These are phyloP conservation scores for Coprinopsis strossmayeri DNA, from an alignment of 768 basidiomycete genomes.

Conservation along the genomic window DNA sequence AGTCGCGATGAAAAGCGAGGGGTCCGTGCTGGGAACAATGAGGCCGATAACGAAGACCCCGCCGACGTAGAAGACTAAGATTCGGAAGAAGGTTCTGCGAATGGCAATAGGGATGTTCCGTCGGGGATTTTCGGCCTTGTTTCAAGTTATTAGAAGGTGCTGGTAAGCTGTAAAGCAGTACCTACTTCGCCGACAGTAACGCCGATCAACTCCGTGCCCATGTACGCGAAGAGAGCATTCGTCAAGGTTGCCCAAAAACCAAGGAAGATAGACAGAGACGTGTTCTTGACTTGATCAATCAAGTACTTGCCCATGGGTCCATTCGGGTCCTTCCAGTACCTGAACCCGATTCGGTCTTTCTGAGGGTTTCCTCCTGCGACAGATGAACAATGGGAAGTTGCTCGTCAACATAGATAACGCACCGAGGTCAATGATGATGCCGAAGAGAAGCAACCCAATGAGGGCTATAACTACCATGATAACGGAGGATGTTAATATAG, in stretches of 20 bases:
- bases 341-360: constrained; percentile 42
- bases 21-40: constrained; percentile 55
- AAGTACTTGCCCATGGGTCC: constrained; percentile 56
- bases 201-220: constrained; percentile 74
- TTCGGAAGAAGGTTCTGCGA: constrained; percentile 51
- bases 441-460: constrained; percentile 48
- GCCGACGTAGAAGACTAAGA: constrained; percentile 56
- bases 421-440: constrained; percentile 63
- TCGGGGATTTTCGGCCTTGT: constrained; percentile 61
- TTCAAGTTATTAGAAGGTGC: constrained; percentile 2
- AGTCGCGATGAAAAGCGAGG: constrained; percentile 39
- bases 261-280: constrained; percentile 47
- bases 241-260: constrained; percentile 69
- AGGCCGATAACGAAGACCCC: constrained; percentile 69
- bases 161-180: background rate
- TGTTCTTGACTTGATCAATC: constrained; percentile 38
- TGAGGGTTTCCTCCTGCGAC: constrained; percentile 39
- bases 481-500: background rate
- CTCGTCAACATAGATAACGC: constrained; percentile 25
- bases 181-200: constrained; percentile 44
- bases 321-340: constrained; percentile 41
- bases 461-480: constrained; percentile 38
- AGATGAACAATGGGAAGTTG: background rate
- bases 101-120: constrained; percentile 72
- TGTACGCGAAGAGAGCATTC: constrained; percentile 68